Base-by-base conservation (phyloP, 2,329 filamentous ascomycete genomes). In the Chalara sp. region DNA sequence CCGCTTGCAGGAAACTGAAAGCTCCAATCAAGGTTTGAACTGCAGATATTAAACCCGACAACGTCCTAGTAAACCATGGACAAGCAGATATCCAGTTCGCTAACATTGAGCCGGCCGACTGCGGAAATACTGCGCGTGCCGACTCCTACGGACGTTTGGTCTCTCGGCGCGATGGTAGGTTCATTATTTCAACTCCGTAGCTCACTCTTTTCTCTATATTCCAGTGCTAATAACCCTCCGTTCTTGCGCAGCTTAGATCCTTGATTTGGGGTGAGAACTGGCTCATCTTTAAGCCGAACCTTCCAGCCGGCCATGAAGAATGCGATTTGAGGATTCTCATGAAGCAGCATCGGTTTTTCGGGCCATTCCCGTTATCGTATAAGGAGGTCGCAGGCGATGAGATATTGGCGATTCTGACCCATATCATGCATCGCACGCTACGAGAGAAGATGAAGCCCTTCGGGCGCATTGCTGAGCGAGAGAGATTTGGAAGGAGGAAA, bases 401-500 rank as follows among this genome's bases (percentile, higher is more conserved):
- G 10, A 46, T 44, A n/a, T 33, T 40, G 32, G 41, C 39, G 35
- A 46, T 46, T 49, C 28, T 52, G 13, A 44, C 33, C 5, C 44
- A 48, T 51, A n/a, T 46, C 32, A 46, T 33, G 10, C 13, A 33
- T 33, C 12, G 6, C 30, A 32, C 35, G 11, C 44, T 32, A 46
- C 44, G 31, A 7, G 44, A 46, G 30, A 21, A 35, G 29, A 46
- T 46, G 44, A 46, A 33, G 13, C 44, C 44, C 30, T 46, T 46
- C 30, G 6, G 13, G 10, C 6, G 6, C 6, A 12, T 33, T 12
- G 7, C 2, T 33, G 44, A 46, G 28, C 6, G 44, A 33, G 44
- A 33, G 44, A 46, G 44, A 46, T 33, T 33, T 46, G 2, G 6
- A 33, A 50, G 44, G 58, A 50, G 44, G 58, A 61, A 44, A 57